Evolutionary conservation across 2,329 filamentous ascomycete genomes (phyloP).

Genomic region (Sclerotinia borealis): DNA sequence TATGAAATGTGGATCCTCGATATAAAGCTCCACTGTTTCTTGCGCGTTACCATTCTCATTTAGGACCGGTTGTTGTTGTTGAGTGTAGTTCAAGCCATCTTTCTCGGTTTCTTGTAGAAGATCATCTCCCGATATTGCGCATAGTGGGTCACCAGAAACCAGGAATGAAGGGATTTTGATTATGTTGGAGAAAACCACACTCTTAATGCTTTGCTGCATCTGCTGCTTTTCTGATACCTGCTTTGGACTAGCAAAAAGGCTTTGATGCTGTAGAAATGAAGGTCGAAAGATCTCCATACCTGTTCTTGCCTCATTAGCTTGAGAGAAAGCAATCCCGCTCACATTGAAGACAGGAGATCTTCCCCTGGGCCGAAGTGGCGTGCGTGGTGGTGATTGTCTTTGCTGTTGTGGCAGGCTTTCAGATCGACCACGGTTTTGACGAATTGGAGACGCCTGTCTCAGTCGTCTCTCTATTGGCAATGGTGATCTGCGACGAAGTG

Average conservation of each 20-base stretch:
- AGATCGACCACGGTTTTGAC: background rate
- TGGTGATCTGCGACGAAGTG: slow-evolving; percentile 11
- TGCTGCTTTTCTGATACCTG: background rate
- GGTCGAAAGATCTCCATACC: background rate
- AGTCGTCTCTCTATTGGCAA: background rate
- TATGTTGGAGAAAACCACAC: background rate
- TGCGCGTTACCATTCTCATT: background rate
- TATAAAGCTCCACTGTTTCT: background rate
- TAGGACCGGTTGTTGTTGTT: background rate
- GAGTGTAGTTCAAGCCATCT: background rate
- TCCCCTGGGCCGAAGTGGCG: background rate
- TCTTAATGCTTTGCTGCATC: background rate
- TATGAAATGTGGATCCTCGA: slow-evolving; percentile 25
- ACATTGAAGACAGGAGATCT: slow-evolving; percentile 2
- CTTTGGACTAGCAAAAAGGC: background rate
- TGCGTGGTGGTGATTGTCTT: background rate
- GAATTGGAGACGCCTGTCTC: background rate
- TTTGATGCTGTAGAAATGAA: background rate
- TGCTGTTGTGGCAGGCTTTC: slow-evolving; percentile 1
- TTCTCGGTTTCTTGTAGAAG: background rate
- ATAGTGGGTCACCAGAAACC: background rate
- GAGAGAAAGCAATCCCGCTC: background rate
- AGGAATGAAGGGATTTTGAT: background rate
- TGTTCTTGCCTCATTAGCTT: background rate
- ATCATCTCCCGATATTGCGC: background rate